Conservation (phyloP, 2,329 filamentous ascomycete genomes). For the Claviceps maximensis region DNA sequence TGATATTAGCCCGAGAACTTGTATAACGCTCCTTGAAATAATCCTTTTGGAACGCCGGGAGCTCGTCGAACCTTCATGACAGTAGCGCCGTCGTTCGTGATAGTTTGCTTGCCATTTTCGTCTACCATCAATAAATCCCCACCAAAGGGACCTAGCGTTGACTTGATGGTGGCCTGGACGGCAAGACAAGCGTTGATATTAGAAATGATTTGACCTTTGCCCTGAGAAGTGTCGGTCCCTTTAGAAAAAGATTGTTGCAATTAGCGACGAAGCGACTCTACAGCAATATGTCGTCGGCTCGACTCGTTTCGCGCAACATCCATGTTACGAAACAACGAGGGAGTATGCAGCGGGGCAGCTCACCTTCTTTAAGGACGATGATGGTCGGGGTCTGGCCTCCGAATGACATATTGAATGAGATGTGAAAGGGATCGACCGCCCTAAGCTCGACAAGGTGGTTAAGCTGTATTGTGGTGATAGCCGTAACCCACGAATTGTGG, state of each 20-base stretch:
- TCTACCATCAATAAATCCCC: slow-evolving; percentile 94
- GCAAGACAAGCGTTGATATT: slow-evolving; percentile 98
- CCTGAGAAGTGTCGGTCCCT: slow-evolving; percentile 97
- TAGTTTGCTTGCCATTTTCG: slow-evolving; percentile 88
- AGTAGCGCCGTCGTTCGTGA: slow-evolving; percentile 97
- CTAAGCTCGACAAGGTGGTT: slow-evolving; percentile 6
- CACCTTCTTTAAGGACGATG: slow-evolving; percentile 94
- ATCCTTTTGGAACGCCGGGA: neutral
- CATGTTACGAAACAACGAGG: slow-evolving; percentile 6
- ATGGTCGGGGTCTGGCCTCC: slow-evolving; percentile 95
- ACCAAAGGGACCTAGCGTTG: slow-evolving; percentile 89
- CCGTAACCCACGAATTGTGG: neutral
- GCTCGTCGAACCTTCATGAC: slow-evolving; percentile 73
- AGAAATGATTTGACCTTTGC: slow-evolving; percentile 88
- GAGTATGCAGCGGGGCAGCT: slow-evolving; percentile 26
- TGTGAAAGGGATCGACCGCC: slow-evolving; percentile 3
- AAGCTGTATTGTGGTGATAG: neutral
- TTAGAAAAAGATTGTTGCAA: slow-evolving; percentile 1
- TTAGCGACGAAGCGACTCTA: slow-evolving; percentile 2
- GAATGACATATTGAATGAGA: slow-evolving; percentile 63
- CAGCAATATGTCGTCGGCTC: neutral
- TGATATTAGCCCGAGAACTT: neutral
- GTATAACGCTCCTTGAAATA: neutral
- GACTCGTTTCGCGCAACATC: neutral
- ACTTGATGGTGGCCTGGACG: slow-evolving; percentile 90